Base-by-base conservation (phyloP, 192 early-diverging fungal genomes). In the Lunasporangiospora selenospora region DNA sequence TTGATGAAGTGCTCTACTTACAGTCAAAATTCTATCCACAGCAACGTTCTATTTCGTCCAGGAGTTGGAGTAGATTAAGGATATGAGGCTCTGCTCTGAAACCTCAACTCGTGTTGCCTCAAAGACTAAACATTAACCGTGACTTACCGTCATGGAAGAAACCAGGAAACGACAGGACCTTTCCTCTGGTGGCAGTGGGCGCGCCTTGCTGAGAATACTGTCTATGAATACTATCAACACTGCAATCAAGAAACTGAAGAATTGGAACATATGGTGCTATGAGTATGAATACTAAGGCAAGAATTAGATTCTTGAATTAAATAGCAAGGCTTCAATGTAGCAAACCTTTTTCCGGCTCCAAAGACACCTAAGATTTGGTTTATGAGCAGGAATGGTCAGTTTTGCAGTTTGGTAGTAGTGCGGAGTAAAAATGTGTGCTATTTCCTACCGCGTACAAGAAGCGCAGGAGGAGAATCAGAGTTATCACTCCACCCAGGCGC, bases 271-370 rank as follows among this genome's bases (percentile, higher is more conserved):
- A n/a, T n/a, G n/a, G n/a, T n/a, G n/a, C n/a, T n/a, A n/a, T n/a
- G n/a, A n/a, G n/a, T n/a, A n/a, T n/a, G 29, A 10, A 41, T n/a
- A 23, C 38, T 4, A 53, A 30, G 2, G 19, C 23, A 30, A 10
- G 23, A 33, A 10, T 7, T 8, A 53, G 15, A 8, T 53, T 10
- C 19, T 33, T 30, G 11, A 18, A 30, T 29, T 31, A n/a, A n/a
- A n/a, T n/a, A n/a, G n/a, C n/a, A n/a, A n/a, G 42, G 43, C 7
- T 8, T 13, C 6, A 6, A 57, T 44, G 24, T 50, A 26, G 48
- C 16, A 19, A 49, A 80, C 81, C 88, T 90, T 69, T 92, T 92
- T n/a, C 90, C 90, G 0, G 90, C 87, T 4, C 90, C 90, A 70
- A 89, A 90, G 4, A 85, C 83, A 53, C 81, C 76, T 77, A 46